A percentile compares a stretch with the other conserved stretches of the same genome.
Evolutionary conservation across 495 filamentous ascomycete species (phyloP).

Genomic region (Aspergillus nidulans): DNA sequence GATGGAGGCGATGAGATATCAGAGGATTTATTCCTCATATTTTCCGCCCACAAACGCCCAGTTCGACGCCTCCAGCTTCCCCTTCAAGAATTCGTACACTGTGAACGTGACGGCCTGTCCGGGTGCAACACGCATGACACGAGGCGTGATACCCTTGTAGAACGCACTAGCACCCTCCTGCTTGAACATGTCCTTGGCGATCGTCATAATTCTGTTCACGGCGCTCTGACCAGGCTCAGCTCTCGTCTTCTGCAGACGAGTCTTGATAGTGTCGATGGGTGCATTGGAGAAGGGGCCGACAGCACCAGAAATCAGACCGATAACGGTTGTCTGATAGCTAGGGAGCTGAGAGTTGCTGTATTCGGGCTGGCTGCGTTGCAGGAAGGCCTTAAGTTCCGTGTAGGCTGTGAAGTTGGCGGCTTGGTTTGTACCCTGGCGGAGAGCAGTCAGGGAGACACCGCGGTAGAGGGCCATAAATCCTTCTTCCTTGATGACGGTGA

Average conservation of each 20-base stretch:
- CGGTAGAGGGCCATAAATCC: slow-evolving; percentile 83
- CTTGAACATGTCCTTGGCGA: slow-evolving; percentile 92
- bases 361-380: slow-evolving; percentile 64
- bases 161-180: slow-evolving; percentile 91
- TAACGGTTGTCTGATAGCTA: slow-evolving; percentile 81
- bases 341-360: slow-evolving; percentile 62
- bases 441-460: slow-evolving; percentile 86
- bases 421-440: slow-evolving; percentile 95
- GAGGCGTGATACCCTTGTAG: slow-evolving; percentile 98
- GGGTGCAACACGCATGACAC: slow-evolving; percentile 95
- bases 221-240: slow-evolving; percentile 77
- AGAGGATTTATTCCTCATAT: slow-evolving; percentile 65
- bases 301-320: slow-evolving; percentile 87
- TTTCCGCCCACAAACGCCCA: slow-evolving; percentile 58
- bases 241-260: slow-evolving; percentile 84
- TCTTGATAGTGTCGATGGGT: slow-evolving; percentile 99
- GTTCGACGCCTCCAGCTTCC: slow-evolving; percentile 70
- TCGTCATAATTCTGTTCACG: slow-evolving; percentile 66
- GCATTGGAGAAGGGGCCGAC: slow-evolving; percentile 96
- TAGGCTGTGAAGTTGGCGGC: slow-evolving; percentile 99
- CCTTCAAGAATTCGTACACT: slow-evolving; percentile 90
- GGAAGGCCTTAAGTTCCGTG: slow-evolving; percentile 77
- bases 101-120: slow-evolving; percentile 98
- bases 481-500: slow-evolving; percentile 89
- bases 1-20: no score